phyloP scores from a whole-genome alignment of 768 basidiomycete genomes.

The Boletus rubropictus region DNA sequence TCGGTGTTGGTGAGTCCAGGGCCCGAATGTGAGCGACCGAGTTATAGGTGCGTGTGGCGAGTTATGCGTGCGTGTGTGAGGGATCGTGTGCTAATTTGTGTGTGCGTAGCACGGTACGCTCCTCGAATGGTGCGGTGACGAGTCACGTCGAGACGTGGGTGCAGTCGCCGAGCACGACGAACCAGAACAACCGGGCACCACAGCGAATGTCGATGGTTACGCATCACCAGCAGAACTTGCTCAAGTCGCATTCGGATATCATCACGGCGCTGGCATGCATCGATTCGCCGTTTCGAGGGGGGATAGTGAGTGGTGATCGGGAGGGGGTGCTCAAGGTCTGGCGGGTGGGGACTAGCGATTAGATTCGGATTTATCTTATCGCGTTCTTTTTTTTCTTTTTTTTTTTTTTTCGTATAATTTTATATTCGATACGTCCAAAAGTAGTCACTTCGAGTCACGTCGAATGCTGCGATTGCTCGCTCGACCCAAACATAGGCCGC shows the following conservation, averaged over 20 bases:
- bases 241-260: slow-evolving; percentile 87
- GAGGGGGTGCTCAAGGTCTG: slow-evolving; percentile 89
- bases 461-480: slow-evolving; percentile 32
- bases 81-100: slow-evolving; percentile 2
- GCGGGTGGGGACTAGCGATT: slow-evolving; percentile 57
- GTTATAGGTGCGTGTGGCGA: slow-evolving; percentile 54
- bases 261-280: slow-evolving; percentile 81
- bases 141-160: slow-evolving; percentile 64
- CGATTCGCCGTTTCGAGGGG: slow-evolving; percentile 89
- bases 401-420: background rate
- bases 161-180: slow-evolving; percentile 35
- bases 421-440: slow-evolving; percentile 21
- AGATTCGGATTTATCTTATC: background rate
- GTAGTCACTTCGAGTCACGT: slow-evolving; percentile 16
- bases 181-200: slow-evolving; percentile 59
- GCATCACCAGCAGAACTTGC: slow-evolving; percentile 75
- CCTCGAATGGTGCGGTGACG: slow-evolving; percentile 40
- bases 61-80: background rate
- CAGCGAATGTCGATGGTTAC: slow-evolving; percentile 75
- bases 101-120: slow-evolving; percentile 27
- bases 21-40: slow-evolving; percentile 66
- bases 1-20: slow-evolving; percentile 75
- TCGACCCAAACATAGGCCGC: slow-evolving; percentile 23
- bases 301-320: slow-evolving; percentile 87
- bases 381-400: background rate